These are phyloP conservation scores for Trametes cingulata DNA, from an alignment of 768 basidiomycete species.

Conservation along the genomic window DNA sequence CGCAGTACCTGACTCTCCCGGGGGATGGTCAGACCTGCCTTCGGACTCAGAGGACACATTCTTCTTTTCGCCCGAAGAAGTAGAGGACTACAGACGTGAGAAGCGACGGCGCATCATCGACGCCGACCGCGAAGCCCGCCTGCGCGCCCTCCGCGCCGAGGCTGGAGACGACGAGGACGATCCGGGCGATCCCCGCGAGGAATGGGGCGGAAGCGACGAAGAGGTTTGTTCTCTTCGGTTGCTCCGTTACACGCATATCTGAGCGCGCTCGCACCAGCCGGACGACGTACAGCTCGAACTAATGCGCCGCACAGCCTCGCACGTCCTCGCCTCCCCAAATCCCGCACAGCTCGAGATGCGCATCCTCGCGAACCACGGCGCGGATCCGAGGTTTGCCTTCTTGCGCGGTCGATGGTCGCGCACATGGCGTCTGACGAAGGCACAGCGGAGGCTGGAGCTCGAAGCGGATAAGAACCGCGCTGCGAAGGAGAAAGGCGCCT, in stretches of 20 bases:
- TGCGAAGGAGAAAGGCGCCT: constrained; percentile 26
- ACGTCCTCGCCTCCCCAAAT: constrained; percentile 71
- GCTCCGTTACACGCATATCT: background rate
- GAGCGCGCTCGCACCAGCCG: constrained; percentile 41
- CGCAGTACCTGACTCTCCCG: constrained; percentile 42
- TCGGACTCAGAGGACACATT: constrained; percentile 87
- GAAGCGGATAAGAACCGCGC: constrained; percentile 20
- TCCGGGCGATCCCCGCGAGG: constrained; percentile 38
- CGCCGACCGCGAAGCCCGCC: constrained; percentile 59
- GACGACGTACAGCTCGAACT: constrained; percentile 59
- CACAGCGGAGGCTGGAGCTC: constrained; percentile 38
- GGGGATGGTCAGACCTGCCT: constrained; percentile 83
- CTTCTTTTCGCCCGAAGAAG: constrained; percentile 69
- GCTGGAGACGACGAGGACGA: constrained; percentile 38
- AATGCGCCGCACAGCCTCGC: constrained; percentile 74
- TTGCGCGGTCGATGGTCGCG: constrained; percentile 73
- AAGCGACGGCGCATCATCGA: constrained; percentile 69
- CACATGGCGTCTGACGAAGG: constrained; percentile 62
- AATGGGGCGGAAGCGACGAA: constrained; percentile 71
- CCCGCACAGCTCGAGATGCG: constrained; percentile 83
- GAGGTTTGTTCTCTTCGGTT: constrained; percentile 48
- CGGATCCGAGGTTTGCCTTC: constrained; percentile 79
- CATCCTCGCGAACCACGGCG: constrained; percentile 83
- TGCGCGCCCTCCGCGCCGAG: constrained; percentile 53
- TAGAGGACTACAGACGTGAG: constrained; percentile 62